Conservation (phyloP, 305 asterid genomes). For the Rubia tinctorum region DNA sequence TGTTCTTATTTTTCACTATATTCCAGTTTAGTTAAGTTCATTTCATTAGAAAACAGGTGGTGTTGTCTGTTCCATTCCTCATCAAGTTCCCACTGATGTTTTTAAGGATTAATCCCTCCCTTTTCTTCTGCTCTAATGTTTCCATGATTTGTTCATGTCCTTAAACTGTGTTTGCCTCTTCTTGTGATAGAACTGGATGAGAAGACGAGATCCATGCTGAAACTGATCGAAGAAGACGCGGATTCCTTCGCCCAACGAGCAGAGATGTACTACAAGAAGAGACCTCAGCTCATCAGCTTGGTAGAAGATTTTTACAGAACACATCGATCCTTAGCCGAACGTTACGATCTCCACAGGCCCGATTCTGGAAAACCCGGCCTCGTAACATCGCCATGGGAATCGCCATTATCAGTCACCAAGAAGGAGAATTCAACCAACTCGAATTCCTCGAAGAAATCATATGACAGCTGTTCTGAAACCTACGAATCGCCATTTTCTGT, state of each 20-base stretch:
- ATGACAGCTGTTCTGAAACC: no score
- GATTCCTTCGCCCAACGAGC: slow-evolving; percentile 92
- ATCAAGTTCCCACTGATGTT: no score
- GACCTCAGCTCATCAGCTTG: slow-evolving; percentile 86
- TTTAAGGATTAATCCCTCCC: background rate
- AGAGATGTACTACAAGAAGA: slow-evolving; percentile 90
- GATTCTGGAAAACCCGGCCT: slow-evolving; percentile 53
- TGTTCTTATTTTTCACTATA: no score
- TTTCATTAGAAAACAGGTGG: no score
- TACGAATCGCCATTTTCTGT: no score
- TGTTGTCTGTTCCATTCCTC: no score
- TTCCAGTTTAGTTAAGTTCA: no score
- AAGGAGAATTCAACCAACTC: no score
- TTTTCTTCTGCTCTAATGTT: background rate
- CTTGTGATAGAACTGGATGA: slow-evolving; percentile 60
- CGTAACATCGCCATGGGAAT: slow-evolving; percentile 42
- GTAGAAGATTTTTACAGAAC: slow-evolving; percentile 76
- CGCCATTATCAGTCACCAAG: slow-evolving; percentile 49
- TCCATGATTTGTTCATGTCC: background rate
- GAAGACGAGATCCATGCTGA: slow-evolving; percentile 67
- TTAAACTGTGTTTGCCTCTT: no score
- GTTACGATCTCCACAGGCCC: slow-evolving; percentile 56
- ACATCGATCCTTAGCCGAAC: slow-evolving; percentile 83
- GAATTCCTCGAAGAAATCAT: no score
- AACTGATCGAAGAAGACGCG: slow-evolving; percentile 81